Conservation (phyloP, 257 asterid species). For the Solanum commersonii region DNA sequence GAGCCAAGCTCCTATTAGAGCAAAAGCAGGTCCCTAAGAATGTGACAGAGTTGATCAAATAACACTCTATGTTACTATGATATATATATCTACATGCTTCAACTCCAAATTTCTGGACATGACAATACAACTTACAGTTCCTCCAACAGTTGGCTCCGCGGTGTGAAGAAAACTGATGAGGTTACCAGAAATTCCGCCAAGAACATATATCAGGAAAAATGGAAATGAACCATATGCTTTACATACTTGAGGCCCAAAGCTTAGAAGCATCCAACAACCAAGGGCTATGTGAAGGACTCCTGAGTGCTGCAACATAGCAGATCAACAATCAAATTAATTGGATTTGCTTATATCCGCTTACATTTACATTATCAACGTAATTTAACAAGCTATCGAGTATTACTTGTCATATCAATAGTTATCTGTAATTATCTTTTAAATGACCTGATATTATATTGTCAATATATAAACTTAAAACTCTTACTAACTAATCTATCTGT, state of each 20-base stretch:
- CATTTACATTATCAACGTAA: neutral
- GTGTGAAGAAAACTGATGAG: conserved; percentile 75
- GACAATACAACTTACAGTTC: conserved; percentile 42
- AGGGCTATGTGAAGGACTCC: conserved; percentile 61
- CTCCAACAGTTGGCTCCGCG: conserved; percentile 69
- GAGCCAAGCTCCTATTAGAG: conserved; percentile 79
- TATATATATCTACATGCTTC: neutral
- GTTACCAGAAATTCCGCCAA: conserved; percentile 79
- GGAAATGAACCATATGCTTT: conserved; percentile 49
- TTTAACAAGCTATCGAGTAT: neutral
- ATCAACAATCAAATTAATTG: neutral
- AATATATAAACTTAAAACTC: neutral
- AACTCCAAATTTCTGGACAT: neutral
- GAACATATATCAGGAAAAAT: conserved; percentile 56
- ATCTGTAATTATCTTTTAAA: neutral
- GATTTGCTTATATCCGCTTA: neutral
- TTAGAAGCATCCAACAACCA: conserved; percentile 61
- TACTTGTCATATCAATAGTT: neutral
- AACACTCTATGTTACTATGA: neutral
- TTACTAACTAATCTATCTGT: neutral
- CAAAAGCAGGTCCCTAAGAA: conserved; percentile 66
- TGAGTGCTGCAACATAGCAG: conserved; percentile 49
- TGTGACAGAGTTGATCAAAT: conserved; percentile 1
- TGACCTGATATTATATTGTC: neutral
- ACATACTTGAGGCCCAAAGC: conserved; percentile 58